These are phyloP conservation scores for Biscogniauxia sp. DNA, from an alignment of 2,329 filamentous ascomycete species.

Conservation along the genomic window DNA sequence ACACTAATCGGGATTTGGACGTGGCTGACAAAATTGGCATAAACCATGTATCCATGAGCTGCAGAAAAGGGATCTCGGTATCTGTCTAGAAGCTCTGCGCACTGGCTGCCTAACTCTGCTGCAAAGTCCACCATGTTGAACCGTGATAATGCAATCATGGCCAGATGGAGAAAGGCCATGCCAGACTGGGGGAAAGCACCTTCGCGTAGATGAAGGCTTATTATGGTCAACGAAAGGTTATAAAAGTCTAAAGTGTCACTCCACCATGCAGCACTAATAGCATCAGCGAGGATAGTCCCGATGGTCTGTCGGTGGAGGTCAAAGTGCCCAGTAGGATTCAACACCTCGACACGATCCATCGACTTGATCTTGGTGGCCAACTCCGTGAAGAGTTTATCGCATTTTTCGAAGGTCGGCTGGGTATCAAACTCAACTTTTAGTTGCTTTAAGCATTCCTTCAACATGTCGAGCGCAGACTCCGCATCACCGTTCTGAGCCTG, in stretches of 20 bases:
- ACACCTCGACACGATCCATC: conserved; percentile 49
- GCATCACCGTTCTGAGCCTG: conserved; percentile 72
- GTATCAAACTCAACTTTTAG: conserved; percentile 66
- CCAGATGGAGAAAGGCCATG: conserved; percentile 65
- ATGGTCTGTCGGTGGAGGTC: conserved; percentile 60
- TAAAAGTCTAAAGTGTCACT: conserved; percentile 70
- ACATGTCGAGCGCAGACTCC: conserved; percentile 62
- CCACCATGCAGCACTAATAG: conserved; percentile 72
- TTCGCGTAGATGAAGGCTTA: conserved; percentile 61
- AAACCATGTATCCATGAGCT: conserved; percentile 67
- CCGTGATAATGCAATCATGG: conserved; percentile 63
- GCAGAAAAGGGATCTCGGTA: conserved; percentile 64
- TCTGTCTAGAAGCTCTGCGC: conserved; percentile 62
- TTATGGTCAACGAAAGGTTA: conserved; percentile 64
- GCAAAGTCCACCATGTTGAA: conserved; percentile 71
- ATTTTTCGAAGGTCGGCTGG: conserved; percentile 69
- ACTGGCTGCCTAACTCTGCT: conserved; percentile 60
- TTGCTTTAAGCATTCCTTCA: conserved; percentile 69
- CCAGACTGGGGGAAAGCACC: conserved; percentile 70
- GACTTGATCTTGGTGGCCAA: conserved; percentile 59
- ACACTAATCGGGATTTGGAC: conserved; percentile 61
- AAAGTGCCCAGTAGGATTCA: conserved; percentile 41
- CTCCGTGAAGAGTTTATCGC: conserved; percentile 70
- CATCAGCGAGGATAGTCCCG: conserved; percentile 68
- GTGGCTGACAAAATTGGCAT: conserved; percentile 69